phyloP scores from a whole-genome alignment of 805 yeast species.

The Saturnispora sekii region DNA sequence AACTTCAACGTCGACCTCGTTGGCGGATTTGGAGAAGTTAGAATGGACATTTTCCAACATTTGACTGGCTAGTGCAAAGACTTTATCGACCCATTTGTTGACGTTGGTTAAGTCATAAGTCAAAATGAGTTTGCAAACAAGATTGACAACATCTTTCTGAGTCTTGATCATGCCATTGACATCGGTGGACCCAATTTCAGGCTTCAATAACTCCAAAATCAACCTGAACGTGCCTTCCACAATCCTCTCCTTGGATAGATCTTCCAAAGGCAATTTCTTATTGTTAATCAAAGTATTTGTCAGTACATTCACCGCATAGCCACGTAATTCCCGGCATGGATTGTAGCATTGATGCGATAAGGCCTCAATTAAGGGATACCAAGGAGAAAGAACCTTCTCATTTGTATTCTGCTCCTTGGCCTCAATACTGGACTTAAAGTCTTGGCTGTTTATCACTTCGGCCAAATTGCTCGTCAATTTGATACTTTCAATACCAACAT shows the following conservation, averaged over 20 bases:
- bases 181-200: constrained; percentile 55
- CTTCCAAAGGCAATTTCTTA: constrained; percentile 25
- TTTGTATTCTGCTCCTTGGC: constrained; percentile 17
- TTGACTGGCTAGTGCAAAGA: constrained; percentile 22
- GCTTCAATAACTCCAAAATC: constrained; percentile 53
- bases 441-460: constrained; percentile 25
- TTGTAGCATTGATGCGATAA: constrained; percentile 83
- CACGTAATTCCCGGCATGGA: constrained; percentile 71
- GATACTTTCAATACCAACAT: constrained; percentile 52
- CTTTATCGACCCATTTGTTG: constrained; percentile 19
- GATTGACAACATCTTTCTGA: constrained; percentile 54
- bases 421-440: constrained; percentile 24
- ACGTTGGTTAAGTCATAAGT: constrained; percentile 22
- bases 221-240: constrained; percentile 73
- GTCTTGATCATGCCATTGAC: constrained; percentile 53
- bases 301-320: constrained; percentile 52
- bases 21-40: constrained; percentile 13
- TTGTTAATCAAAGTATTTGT: constrained; percentile 40
- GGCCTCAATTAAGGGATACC: constrained; percentile 67
- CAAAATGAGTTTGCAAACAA: constrained; percentile 49
- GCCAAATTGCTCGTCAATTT: constrained; percentile 47
- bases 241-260: constrained; percentile 40
- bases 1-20: constrained; percentile 24
- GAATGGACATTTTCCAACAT: constrained; percentile 15
- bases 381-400: constrained; percentile 21